These are phyloP conservation scores for Pseudogymnoascus sp. DNA, from an alignment of 2,329 filamentous ascomycete species.

Conservation along the genomic window DNA sequence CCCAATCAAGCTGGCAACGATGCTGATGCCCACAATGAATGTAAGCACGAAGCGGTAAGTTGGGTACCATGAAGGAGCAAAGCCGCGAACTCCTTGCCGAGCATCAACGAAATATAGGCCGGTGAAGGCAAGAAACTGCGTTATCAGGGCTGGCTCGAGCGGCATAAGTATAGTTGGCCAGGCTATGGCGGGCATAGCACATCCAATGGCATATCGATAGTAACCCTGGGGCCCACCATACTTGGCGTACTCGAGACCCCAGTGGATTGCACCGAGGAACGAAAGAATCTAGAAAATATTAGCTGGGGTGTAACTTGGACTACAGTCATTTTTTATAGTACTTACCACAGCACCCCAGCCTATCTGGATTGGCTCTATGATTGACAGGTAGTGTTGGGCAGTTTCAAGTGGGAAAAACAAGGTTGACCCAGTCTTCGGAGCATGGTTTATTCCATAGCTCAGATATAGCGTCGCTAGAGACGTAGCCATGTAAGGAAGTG, in stretches of 20 bases:
- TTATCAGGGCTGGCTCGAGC: constrained; percentile 74
- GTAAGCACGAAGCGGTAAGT: constrained; percentile 90
- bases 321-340: constrained; percentile 20
- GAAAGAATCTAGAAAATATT: constrained; percentile 62
- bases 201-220: constrained; percentile 75
- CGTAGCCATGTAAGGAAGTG: constrained; percentile 78
- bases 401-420: constrained; percentile 60
- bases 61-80: constrained; percentile 78
- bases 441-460: constrained; percentile 72
- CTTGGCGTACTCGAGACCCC: constrained; percentile 78
- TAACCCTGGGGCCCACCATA: constrained; percentile 61
- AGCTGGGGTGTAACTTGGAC: constrained; percentile 1
- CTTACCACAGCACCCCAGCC: constrained; percentile 80
- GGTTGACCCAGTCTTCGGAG: constrained; percentile 50
- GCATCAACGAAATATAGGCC: constrained; percentile 80
- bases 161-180: constrained; percentile 88
- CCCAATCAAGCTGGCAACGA: constrained; percentile 73
- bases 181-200: constrained; percentile 70
- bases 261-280: constrained; percentile 89
- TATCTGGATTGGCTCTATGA: constrained; percentile 80
- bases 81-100: constrained; percentile 63
- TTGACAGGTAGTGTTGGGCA: constrained; percentile 62
- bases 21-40: constrained; percentile 76
- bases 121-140: constrained; percentile 79
- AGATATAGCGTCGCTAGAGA: constrained; percentile 76